phyloP scores from a whole-genome alignment of 2,329 filamentous ascomycete species.

The Hypomyces perniciosus region DNA sequence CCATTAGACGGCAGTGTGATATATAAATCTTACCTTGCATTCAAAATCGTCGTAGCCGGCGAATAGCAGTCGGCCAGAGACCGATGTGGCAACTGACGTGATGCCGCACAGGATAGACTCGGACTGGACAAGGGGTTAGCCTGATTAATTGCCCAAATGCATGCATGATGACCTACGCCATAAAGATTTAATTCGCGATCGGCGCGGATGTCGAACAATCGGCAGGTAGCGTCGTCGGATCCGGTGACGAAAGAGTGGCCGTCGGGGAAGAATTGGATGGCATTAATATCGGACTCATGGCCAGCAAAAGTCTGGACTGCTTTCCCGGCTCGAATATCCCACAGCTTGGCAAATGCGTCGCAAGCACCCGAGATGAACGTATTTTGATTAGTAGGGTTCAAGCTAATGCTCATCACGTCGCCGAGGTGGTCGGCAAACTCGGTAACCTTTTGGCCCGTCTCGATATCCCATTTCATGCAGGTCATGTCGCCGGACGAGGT shows the following conservation, averaged over 20 bases:
- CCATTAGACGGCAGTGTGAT: neutral
- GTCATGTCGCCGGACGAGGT: slow-evolving; percentile 99
- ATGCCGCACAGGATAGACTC: slow-evolving; percentile 97
- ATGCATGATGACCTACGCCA: slow-evolving; percentile 44
- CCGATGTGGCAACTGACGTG: slow-evolving; percentile 95
- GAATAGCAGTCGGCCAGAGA: slow-evolving; percentile 90
- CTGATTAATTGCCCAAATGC: neutral
- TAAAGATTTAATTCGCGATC: slow-evolving; percentile 72
- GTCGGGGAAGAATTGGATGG: slow-evolving; percentile 98
- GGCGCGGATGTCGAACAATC: slow-evolving; percentile 94
- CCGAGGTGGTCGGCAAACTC: slow-evolving; percentile 98
- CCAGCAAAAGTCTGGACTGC: slow-evolving; percentile 98
- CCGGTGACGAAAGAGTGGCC: slow-evolving; percentile 97
- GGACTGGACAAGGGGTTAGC: slow-evolving; percentile 53
- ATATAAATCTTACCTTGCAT: slow-evolving; percentile 73
- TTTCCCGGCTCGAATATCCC: slow-evolving; percentile 98
- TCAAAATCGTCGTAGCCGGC: slow-evolving; percentile 99
- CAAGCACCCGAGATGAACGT: slow-evolving; percentile 99
- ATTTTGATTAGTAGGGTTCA: slow-evolving; percentile 98
- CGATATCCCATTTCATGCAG: slow-evolving; percentile 99
- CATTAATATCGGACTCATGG: slow-evolving; percentile 98
- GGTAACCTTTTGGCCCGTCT: slow-evolving; percentile 93
- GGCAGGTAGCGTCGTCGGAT: slow-evolving; percentile 94
- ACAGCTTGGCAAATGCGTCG: slow-evolving; percentile 96
- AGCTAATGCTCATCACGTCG: slow-evolving; percentile 99